Conservation (phyloP, 768 basidiomycete genomes). For the Suillus weaverae region DNA sequence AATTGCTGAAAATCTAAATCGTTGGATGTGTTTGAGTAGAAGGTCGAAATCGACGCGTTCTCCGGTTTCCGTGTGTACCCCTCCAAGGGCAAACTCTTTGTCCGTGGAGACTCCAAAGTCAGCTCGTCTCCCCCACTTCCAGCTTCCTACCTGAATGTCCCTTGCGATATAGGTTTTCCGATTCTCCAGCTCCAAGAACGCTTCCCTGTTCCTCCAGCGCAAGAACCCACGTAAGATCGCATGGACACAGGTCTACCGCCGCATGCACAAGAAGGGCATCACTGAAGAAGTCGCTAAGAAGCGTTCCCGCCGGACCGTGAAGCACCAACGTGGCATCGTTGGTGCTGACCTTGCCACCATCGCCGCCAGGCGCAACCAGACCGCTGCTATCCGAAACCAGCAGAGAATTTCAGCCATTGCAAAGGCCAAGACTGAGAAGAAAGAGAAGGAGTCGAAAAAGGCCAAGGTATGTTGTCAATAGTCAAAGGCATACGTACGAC, state of each 20-base stretch:
- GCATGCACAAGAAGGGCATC: constrained; percentile 99
- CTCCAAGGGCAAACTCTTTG: constrained; percentile 92
- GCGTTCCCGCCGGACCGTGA: constrained; percentile 93
- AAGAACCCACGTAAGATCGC: constrained; percentile 99
- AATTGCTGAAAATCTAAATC: constrained; percentile 8
- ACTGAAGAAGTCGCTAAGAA: constrained; percentile 99
- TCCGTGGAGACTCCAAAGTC: constrained; percentile 95
- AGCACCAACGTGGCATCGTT: constrained; percentile 97
- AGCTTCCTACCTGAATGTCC: background rate
- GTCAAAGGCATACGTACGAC: constrained; percentile 9
- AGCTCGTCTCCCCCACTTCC: constrained; percentile 19
- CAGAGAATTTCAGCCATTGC: constrained; percentile 82
- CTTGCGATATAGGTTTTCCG: constrained; percentile 76
- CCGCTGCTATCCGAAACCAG: constrained; percentile 77
- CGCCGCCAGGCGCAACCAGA: constrained; percentile 91
- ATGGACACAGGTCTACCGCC: constrained; percentile 92
- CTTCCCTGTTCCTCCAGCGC: constrained; percentile 97
- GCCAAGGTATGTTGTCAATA: constrained; percentile 54
- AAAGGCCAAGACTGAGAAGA: constrained; percentile 96
- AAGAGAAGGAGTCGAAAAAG: constrained; percentile 94
- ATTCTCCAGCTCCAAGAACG: constrained; percentile 88
- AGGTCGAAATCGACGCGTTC: constrained; percentile 99
- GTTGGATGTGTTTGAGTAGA: constrained; percentile 45
- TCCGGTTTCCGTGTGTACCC: constrained; percentile 98
- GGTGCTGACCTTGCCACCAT: constrained; percentile 94